Evolutionary conservation across 495 filamentous ascomycete species (phyloP).

Genomic region (Friedmanniomyces endolithicus): DNA sequence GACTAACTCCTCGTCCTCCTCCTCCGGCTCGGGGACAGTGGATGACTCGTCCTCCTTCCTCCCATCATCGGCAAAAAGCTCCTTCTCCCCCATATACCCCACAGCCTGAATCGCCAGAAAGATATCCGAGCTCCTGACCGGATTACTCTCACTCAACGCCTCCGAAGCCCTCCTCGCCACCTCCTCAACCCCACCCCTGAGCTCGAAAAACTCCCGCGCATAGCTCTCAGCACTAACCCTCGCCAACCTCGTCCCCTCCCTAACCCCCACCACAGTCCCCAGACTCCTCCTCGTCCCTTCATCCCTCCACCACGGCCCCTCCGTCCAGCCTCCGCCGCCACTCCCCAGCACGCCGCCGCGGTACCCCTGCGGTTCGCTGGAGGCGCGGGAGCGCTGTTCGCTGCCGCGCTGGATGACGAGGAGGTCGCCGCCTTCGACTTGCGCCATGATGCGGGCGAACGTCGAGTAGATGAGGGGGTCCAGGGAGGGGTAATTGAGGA

Average conservation of each 20-base stretch:
- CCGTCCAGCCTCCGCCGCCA: constrained; percentile 52
- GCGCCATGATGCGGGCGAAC: constrained; percentile 93
- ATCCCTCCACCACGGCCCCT: constrained; percentile 92
- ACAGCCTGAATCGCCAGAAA: constrained; percentile 91
- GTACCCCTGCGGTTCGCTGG: constrained; percentile 44
- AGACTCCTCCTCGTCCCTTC: constrained; percentile 54
- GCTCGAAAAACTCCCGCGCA: constrained; percentile 65
- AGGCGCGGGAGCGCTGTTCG: constrained; percentile 51
- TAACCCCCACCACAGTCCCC: constrained; percentile 64
- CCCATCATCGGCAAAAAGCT: constrained; percentile 54
- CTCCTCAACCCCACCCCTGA: constrained; percentile 64
- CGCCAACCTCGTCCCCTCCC: constrained; percentile 81
- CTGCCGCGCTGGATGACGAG: constrained; percentile 88
- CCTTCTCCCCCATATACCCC: constrained; percentile 43
- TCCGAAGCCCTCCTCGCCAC: constrained; percentile 66
- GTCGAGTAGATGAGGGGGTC: constrained; percentile 86
- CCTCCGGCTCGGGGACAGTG: constrained; percentile 35
- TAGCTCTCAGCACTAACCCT: constrained; percentile 80
- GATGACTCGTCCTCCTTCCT: constrained; percentile 39
- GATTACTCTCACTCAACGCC: constrained; percentile 67
- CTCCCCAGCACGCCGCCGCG: constrained; percentile 33
- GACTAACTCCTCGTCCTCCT: constrained; percentile 44
- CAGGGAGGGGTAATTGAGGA: constrained; percentile 84
- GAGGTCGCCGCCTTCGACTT: constrained; percentile 96
- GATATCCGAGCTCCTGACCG: constrained; percentile 81